Percentiles rank a stretch among this genome's conserved stretches.
phyloP scores from a whole-genome alignment of 2,329 filamentous ascomycete genomes.

The Alternaria consortialis region DNA sequence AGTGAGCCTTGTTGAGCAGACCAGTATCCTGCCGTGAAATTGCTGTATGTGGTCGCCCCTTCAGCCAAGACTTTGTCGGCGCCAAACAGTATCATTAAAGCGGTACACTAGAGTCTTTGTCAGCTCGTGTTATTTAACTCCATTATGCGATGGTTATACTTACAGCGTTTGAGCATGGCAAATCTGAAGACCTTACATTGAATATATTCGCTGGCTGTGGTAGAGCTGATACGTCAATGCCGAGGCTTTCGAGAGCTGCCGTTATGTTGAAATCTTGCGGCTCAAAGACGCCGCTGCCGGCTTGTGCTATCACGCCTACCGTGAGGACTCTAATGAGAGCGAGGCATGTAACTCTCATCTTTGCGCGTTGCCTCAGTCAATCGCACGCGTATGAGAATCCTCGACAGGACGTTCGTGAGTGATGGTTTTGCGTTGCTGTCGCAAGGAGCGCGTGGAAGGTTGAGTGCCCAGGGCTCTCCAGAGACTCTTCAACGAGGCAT shows the following conservation, averaged over 20 bases:
- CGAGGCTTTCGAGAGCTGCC: conserved; percentile 1
- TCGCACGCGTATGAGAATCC: not conserved
- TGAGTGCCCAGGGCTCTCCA: not conserved
- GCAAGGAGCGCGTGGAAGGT: not conserved
- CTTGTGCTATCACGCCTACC: not conserved
- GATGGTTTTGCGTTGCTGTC: not conserved
- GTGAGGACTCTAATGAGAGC: not conserved
- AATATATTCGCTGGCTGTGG: not conserved
- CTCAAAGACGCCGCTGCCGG: not conserved
- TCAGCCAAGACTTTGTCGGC: conserved; percentile 15
- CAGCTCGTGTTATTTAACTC: not conserved
- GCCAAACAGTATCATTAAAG: conserved; percentile 25
- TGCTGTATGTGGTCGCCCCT: conserved; percentile 13
- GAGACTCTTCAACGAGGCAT: too few species aligned
- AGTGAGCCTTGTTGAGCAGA: conserved; percentile 33
- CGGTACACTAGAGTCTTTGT: conserved; percentile 21
- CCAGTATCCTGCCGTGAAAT: conserved; percentile 27
- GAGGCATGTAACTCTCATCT: not conserved
- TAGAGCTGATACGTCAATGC: conserved; percentile 4
- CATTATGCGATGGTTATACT: not conserved
- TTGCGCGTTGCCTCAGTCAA: not conserved
- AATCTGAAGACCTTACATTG: not conserved
- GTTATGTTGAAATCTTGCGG: conserved; percentile 11
- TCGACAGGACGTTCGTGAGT: not conserved
- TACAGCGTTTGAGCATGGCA: conserved; percentile 4